A percentile compares a stretch with the other conserved stretches of the same genome.
Evolutionary conservation across 2,329 filamentous ascomycete genomes (phyloP).

Genomic region (Aspergillus awamori): DNA sequence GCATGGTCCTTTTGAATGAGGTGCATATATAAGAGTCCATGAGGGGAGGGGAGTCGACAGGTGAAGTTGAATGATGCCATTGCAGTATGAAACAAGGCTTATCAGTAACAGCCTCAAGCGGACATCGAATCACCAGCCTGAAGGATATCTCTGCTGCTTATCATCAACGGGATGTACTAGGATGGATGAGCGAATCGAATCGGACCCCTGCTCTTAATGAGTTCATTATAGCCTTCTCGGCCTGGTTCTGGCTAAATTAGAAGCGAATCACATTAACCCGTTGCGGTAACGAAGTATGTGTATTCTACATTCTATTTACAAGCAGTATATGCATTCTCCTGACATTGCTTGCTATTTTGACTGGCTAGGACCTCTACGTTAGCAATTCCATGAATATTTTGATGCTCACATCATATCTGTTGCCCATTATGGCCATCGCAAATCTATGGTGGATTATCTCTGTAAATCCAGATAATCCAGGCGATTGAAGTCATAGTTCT

Average conservation of each 20-base stretch:
- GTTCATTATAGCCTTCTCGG: neutral
- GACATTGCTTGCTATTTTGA: neutral
- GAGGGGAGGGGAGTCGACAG: neutral
- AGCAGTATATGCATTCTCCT: neutral
- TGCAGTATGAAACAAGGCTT: neutral
- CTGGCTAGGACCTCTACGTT: too few relatives aligned
- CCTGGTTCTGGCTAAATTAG: neutral
- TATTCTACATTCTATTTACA: neutral
- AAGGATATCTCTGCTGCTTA: slow-evolving; percentile 13
- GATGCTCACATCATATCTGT: too few relatives aligned
- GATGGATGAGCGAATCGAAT: neutral
- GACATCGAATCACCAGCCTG: slow-evolving; percentile 13
- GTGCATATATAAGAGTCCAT: neutral
- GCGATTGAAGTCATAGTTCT: too few relatives aligned
- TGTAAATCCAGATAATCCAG: too few relatives aligned
- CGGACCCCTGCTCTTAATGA: neutral
- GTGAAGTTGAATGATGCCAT: neutral
- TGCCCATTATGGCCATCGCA: too few relatives aligned
- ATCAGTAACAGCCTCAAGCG: neutral
- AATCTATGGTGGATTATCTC: too few relatives aligned
- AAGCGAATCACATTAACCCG: neutral
- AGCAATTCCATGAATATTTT: too few relatives aligned
- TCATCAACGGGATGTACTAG: neutral
- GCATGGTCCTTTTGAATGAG: neutral
- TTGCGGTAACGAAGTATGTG: too few relatives aligned